Evolutionary conservation across 148 eudicot genomes (phyloP), one percentile per base, ranked within the genome.

Genomic region (Vaccinium vitisidaea): DNA sequence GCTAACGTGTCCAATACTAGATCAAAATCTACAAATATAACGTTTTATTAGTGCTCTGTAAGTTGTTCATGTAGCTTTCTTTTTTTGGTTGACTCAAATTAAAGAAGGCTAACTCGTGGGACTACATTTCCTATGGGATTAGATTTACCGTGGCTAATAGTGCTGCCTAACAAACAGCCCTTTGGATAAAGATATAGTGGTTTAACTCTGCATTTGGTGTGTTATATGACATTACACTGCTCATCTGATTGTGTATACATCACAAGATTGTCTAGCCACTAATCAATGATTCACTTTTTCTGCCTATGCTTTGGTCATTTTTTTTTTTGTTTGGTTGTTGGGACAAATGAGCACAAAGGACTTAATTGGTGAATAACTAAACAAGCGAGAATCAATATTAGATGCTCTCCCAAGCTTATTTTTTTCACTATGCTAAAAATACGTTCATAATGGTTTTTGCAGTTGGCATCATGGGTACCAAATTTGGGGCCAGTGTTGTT

Each of bases 381-480:
- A 79, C 18, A 55, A 23, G 30, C 32, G 61, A 50, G 81, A 79
- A 30, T 1, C 19, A 79, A 27, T 69, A 11, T 15, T 55, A 23
- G 80, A 79, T 55, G 65, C 48, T 54, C 21, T 32, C 8, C 15
- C 67, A 55, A 79, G 49, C 7, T n/a, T n/a, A 3, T 12, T 43
- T 63, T 43, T 63, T 43, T n/a, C 48, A 39, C 25, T 48, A 10
- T 19, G 43, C 75, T 54, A 25, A 63, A n/a, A 39, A 54, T 15
- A 32, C 46, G 10, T 85, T 61, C 50, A 39, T 83, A 8, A 81
- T 79, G 54, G 76, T n/a, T 80, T 53, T 85, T 81, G 79, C 90
- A 88, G 92, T 76, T 83, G 71, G 70, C 89, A 83, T 86, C 77
- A 95, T 95, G 97, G 92, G 87, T 36, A 88, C 81, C 21, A 53